Percentiles rank a stretch among this genome's conserved stretches.
Evolutionary conservation across 2,329 filamentous ascomycete genomes (phyloP).

Genomic region (Xylaria sp.): DNA sequence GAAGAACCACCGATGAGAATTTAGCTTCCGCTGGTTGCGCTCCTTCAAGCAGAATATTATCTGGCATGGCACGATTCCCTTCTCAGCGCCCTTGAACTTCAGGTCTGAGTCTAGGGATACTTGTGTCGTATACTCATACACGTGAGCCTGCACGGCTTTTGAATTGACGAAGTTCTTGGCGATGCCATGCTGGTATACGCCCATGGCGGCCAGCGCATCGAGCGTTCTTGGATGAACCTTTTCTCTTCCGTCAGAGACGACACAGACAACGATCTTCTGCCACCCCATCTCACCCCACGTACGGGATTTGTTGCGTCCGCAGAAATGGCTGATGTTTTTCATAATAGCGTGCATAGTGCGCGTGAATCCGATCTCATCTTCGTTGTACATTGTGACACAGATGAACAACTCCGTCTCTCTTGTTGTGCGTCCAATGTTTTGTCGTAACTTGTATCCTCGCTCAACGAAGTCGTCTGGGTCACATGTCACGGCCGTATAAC

Average conservation of each 20-base stretch:
- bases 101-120: slow-evolving; percentile 94
- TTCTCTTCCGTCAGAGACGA: slow-evolving; percentile 89
- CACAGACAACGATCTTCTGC: slow-evolving; percentile 99
- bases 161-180: slow-evolving; percentile 99
- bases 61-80: slow-evolving; percentile 97
- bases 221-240: slow-evolving; percentile 93
- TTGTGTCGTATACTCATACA: slow-evolving; percentile 99
- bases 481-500: slow-evolving; percentile 93
- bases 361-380: slow-evolving; percentile 94
- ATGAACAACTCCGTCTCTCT: slow-evolving; percentile 95
- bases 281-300: slow-evolving; percentile 98
- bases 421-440: slow-evolving; percentile 89
- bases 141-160: slow-evolving; percentile 91
- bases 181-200: slow-evolving; percentile 97
- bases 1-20: slow-evolving; percentile 99
- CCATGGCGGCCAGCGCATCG: slow-evolving; percentile 94
- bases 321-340: slow-evolving; percentile 99
- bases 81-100: slow-evolving; percentile 99
- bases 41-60: slow-evolving; percentile 99
- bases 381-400: slow-evolving; percentile 98
- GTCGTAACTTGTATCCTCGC: slow-evolving; percentile 87
- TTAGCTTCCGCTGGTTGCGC: slow-evolving; percentile 96
- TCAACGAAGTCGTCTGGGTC: slow-evolving; percentile 88
- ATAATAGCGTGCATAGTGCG: slow-evolving; percentile 96
- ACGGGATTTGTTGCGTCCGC: slow-evolving; percentile 88